A percentile compares a stretch with the other conserved stretches of the same genome.
Evolutionary conservation across 345 rosid genomes (phyloP).

Genomic region (Odontarrhena argentea): DNA sequence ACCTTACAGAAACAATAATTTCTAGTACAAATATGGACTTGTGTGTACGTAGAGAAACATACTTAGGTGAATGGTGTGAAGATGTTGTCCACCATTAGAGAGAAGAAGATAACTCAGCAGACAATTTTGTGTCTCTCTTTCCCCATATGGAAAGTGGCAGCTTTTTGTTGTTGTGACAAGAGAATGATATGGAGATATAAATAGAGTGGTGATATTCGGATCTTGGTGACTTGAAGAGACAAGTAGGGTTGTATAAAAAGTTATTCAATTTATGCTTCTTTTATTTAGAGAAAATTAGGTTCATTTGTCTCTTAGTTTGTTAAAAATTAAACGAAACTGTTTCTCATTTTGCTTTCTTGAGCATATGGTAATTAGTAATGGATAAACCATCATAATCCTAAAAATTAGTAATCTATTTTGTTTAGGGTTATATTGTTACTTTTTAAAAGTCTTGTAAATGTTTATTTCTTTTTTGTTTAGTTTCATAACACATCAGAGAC

Average conservation of each 20-base stretch:
- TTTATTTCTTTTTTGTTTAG: too few relatives aligned
- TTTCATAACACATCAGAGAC: too few relatives aligned
- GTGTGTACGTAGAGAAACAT: conserved; percentile 16
- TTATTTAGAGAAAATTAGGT: conserved; percentile 1
- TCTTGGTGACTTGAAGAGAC: conserved; percentile 23
- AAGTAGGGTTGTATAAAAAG: not conserved
- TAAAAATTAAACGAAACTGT: too few relatives aligned
- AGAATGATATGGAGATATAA: conserved; percentile 28
- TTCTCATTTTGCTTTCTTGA: too few relatives aligned
- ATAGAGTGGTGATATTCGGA: conserved; percentile 18
- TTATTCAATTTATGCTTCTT: not conserved
- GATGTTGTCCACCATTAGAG: conserved; percentile 31
- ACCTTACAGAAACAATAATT: not conserved
- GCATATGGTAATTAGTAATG: too few relatives aligned
- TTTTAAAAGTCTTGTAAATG: too few relatives aligned
- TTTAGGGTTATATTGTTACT: too few relatives aligned
- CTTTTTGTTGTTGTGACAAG: conserved; percentile 9
- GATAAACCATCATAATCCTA: too few relatives aligned
- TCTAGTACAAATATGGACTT: not conserved
- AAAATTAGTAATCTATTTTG: too few relatives aligned
- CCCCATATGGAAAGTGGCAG: conserved; percentile 13
- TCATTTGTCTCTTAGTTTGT: not conserved
- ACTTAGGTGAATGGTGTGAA: conserved; percentile 23
- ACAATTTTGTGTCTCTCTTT: conserved; percentile 17
- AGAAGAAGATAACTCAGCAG: conserved; percentile 22